These are phyloP conservation scores for Sporothrix euskadiensis DNA, from an alignment of 2,329 filamentous ascomycete species.

Conservation along the genomic window DNA sequence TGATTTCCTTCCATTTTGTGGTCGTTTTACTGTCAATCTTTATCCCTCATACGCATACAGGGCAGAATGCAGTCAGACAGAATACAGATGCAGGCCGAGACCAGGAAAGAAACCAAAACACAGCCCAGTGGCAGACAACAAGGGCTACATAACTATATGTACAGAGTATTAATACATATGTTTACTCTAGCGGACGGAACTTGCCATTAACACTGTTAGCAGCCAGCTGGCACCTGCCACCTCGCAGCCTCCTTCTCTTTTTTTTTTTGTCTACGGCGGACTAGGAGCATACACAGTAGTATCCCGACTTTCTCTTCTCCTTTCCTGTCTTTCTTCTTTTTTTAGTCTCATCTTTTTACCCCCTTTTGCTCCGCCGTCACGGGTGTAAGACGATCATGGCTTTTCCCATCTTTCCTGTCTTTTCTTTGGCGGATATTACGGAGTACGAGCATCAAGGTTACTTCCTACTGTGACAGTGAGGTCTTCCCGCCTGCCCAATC, in stretches of 20 bases:
- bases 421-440: background rate
- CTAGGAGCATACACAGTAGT: background rate
- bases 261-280: background rate
- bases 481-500: background rate
- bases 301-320: background rate
- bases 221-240: background rate
- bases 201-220: background rate
- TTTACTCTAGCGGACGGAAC: background rate
- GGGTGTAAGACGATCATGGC: background rate
- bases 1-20: background rate
- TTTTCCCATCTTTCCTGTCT: background rate
- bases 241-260: background rate
- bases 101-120: background rate
- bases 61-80: background rate
- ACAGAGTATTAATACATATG: background rate
- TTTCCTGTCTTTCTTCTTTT: background rate
- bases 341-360: background rate
- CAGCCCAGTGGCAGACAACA: background rate
- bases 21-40: background rate
- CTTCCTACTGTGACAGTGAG: background rate
- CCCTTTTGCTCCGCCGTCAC: background rate
- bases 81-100: background rate
- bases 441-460: background rate
- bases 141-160: background rate
- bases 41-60: background rate